phyloP scores from a whole-genome alignment of 1,139 yeast genomes.

The Cylindricascospora bacillispora region DNA sequence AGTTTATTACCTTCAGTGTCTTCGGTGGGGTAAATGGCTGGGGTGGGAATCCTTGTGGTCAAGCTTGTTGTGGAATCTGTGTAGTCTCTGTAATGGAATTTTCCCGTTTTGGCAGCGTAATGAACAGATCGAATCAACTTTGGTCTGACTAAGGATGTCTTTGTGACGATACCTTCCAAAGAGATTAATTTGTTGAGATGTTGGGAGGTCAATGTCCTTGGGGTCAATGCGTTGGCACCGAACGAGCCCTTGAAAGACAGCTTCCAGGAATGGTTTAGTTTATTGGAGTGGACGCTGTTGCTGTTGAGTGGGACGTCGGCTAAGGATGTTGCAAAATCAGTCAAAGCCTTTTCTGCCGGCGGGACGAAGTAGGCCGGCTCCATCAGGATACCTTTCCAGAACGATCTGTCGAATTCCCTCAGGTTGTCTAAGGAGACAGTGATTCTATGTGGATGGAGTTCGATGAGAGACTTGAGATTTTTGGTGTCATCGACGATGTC shows the following conservation, averaged over 20 bases:
- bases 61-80: slow-evolving; percentile 87
- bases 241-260: slow-evolving; percentile 84
- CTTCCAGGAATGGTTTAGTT: too few species aligned
- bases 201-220: slow-evolving; percentile 71
- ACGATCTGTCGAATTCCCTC: slow-evolving; percentile 66
- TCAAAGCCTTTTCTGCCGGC: slow-evolving; percentile 77
- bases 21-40: slow-evolving; percentile 87
- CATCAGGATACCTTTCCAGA: slow-evolving; percentile 67
- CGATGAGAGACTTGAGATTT: slow-evolving; percentile 3
- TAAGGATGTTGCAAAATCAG: slow-evolving; percentile 64
- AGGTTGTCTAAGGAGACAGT: slow-evolving; percentile 74
- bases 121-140: slow-evolving; percentile 87
- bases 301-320: slow-evolving; percentile 37
- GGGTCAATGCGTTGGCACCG: slow-evolving; percentile 78
- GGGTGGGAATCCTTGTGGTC: slow-evolving; percentile 50
- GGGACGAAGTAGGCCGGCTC: slow-evolving; percentile 81
- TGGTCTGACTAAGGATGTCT: slow-evolving; percentile 88
- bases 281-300: slow-evolving; percentile 4
- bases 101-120: slow-evolving; percentile 73
- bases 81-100: slow-evolving; percentile 84
- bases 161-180: slow-evolving; percentile 89
- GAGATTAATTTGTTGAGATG: slow-evolving; percentile 75
- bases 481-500: slow-evolving; percentile 4
- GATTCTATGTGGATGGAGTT: slow-evolving; percentile 44
- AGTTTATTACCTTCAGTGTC: slow-evolving; percentile 84